phyloP scores from a whole-genome alignment of 176 grass and related monocot species.

The Olyra latifolia region DNA sequence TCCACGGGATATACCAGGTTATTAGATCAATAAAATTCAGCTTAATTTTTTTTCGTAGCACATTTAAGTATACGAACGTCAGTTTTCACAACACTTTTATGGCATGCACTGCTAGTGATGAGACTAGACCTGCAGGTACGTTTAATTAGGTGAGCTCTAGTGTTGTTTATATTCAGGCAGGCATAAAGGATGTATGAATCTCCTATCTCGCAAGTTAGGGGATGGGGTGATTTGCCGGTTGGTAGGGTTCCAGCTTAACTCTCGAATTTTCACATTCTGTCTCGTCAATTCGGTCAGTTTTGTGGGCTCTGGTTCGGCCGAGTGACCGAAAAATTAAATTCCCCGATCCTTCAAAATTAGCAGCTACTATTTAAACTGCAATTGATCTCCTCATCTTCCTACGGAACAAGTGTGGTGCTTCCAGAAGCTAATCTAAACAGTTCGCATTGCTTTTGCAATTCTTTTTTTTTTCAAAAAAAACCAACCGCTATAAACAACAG shows the following conservation, averaged over 20 bases:
- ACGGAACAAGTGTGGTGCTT: neutral
- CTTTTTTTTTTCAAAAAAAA: no score
- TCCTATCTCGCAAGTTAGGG: neutral
- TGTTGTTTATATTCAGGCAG: neutral
- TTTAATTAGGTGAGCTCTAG: neutral
- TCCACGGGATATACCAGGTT: no score
- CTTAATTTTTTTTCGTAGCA: no score
- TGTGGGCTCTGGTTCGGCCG: conserved; percentile 6
- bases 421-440: conserved; percentile 13
- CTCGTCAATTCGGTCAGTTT: conserved; percentile 26
- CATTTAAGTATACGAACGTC: no score
- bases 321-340: neutral
- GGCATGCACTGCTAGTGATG: neutral
- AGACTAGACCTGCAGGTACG: neutral
- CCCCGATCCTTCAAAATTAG: neutral
- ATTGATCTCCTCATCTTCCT: no score
- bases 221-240: conserved; percentile 21
- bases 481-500: neutral
- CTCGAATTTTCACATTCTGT: conserved; percentile 26
- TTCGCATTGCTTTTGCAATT: neutral
- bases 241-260: conserved; percentile 22
- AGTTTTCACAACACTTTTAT: neutral
- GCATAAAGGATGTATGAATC: neutral
- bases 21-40: no score
- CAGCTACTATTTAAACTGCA: neutral